Base-by-base conservation (phyloP, 495 filamentous ascomycete species). In the Glarea lozoyensis region DNA sequence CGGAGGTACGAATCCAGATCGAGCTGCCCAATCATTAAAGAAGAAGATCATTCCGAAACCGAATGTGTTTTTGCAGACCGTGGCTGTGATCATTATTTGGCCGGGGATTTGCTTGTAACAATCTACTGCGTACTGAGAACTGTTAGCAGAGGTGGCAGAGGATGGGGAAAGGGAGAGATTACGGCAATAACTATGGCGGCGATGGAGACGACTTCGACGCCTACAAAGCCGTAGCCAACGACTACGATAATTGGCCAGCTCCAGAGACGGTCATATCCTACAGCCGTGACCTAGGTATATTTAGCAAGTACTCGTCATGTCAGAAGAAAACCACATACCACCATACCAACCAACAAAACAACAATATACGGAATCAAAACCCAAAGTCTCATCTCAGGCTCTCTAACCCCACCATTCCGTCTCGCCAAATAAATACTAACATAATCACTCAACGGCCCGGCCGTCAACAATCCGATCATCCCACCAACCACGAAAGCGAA, bases 181-280 rank as follows among this genome's bases (percentile, higher is more conserved):
- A 43, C 46, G 3, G 46, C 19, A 15, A 45, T 49, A n/a, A 64
- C 57, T 13, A 75, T 62, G 30, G 13, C 55, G 54, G 78, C 76
- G 9, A 82, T 56, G 0, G 74, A 70, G 5, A 75, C 65, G 23
- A 78, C 73, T 67, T 75, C 17, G 65, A 73, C 12, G 53, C 67
- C 50, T 67, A 69, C 4, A 61, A 64, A 45, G 65, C 68, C 11
- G 64, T 60, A 50, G 10, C 53, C 69, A 48, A 72, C 52, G 31
- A 73, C 64, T 11, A 72, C 63, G 35, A 70, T 45, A 13, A 40
- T 45, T 23, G 47, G 53, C 74, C 76, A 80, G 11, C 64, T 57
- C 72, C 72, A 78, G 37, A 66, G 53, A 31, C 72, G 53, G 50
- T 79, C 48, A 46, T 79, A 81, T 11, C 75, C 78, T 48, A 79